Conservation (phyloP, 192 early-diverging fungal genomes). For the Obelidium mucronatum region DNA sequence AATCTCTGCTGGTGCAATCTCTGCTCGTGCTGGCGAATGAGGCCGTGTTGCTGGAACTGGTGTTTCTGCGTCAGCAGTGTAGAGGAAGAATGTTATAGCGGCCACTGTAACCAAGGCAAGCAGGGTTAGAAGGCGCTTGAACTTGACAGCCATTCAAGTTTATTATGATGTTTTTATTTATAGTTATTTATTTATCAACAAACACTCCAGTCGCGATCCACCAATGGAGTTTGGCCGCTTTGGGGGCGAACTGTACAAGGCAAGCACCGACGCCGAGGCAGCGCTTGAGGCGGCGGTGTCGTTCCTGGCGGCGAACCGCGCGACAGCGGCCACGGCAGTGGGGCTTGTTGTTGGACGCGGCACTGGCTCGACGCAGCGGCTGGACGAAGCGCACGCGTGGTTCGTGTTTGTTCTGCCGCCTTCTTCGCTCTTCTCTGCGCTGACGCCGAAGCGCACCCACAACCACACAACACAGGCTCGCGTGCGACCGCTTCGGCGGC, state of each 20-base stretch:
- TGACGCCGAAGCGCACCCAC: no score
- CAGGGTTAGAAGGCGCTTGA: neutral
- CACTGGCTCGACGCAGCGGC: no score
- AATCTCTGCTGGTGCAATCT: neutral
- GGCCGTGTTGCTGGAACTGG: neutral
- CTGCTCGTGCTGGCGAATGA: neutral
- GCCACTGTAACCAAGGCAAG: neutral
- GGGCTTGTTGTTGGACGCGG: neutral
- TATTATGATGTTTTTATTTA: no score
- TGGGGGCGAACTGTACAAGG: constrained; percentile 21
- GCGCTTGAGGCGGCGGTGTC: neutral
- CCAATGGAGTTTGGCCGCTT: constrained; percentile 25
- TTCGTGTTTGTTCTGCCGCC: no score
- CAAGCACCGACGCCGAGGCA: constrained; percentile 6
- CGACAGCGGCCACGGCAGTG: neutral
- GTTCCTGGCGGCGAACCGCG: neutral
- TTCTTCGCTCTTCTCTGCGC: no score
- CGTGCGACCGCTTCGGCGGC: constrained; percentile 45
- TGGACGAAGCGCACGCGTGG: no score
- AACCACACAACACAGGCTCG: constrained; percentile 20
- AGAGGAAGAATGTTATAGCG: neutral
- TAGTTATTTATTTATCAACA: neutral
- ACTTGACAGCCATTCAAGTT: no score
- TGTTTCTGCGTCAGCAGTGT: neutral
- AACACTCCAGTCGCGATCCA: no score